These are phyloP conservation scores for Didymella arachidicola DNA, from an alignment of 2,329 filamentous ascomycete species.

Conservation along the genomic window DNA sequence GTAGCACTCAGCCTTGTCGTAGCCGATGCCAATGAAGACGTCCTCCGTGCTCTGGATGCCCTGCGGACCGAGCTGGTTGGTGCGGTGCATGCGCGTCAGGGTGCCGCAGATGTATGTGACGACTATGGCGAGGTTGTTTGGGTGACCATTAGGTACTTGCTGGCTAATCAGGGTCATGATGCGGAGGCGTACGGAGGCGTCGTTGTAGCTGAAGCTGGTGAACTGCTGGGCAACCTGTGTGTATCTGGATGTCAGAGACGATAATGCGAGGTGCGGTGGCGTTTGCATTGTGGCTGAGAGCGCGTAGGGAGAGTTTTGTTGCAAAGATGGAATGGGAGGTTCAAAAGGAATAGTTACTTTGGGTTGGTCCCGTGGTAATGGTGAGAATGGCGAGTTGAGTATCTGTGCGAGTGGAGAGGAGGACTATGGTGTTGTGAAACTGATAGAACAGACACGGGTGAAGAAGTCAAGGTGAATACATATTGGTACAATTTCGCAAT, in stretches of 20 bases:
- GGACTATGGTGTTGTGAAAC: neutral
- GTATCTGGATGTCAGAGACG: neutral
- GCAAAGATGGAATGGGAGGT: neutral
- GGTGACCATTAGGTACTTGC: neutral
- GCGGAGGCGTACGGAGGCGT: neutral
- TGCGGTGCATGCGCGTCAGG: neutral
- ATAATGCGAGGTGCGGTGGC: neutral
- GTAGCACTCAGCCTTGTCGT: neutral
- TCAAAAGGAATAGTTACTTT: too few relatives aligned
- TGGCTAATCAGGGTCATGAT: neutral
- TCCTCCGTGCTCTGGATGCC: neutral
- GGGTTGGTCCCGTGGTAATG: too few relatives aligned
- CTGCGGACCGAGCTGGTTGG: neutral
- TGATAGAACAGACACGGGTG: neutral
- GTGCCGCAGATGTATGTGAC: neutral
- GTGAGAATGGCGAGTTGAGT: neutral
- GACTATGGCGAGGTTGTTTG: neutral
- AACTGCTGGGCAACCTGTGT: neutral
- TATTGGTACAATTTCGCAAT: neutral
- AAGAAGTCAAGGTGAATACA: neutral
- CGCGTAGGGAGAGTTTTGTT: neutral
- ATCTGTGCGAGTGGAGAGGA: neutral
- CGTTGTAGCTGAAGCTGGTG: slow-evolving; percentile 3
- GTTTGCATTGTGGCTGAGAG: neutral
- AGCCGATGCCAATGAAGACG: neutral